Conservation (phyloP, 805 yeast species). For the Candida ulmi region DNA sequence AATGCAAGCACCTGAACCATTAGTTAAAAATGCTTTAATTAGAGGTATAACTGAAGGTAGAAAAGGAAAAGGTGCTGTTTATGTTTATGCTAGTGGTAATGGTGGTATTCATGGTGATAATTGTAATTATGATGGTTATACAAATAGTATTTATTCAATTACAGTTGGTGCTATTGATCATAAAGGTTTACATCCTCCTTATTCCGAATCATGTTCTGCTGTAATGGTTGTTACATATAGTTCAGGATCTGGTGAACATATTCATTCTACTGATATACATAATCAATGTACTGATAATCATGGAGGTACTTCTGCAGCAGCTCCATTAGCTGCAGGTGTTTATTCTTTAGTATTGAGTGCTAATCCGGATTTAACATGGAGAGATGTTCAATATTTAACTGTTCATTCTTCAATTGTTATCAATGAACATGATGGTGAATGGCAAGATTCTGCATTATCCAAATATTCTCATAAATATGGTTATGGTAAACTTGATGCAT, state of each 20-base stretch:
- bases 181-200: conserved; percentile 79
- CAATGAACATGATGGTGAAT: conserved; percentile 58
- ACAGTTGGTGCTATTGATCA: conserved; percentile 93
- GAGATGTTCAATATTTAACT: conserved; percentile 86
- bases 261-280: conserved; percentile 80
- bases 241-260: conserved; percentile 85
- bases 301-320: conserved; percentile 99
- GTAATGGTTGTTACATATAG: conserved; percentile 91
- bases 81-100: conserved; percentile 95
- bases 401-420: conserved; percentile 67
- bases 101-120: conserved; percentile 82
- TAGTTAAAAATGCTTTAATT: conserved; percentile 79
- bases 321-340: conserved; percentile 97
- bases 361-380: conserved; percentile 88
- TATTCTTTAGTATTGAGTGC: conserved; percentile 77
- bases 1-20: conserved; percentile 74
- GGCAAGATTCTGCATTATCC: conserved; percentile 68
- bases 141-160: conserved; percentile 89
- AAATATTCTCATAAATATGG: conserved; percentile 84
- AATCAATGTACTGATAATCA: conserved; percentile 66
- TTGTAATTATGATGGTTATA: conserved; percentile 96
- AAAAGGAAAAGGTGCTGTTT: conserved; percentile 72
- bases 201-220: conserved; percentile 91
- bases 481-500: conserved; percentile 88
- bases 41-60: conserved; percentile 84